These are phyloP conservation scores for Colletotrichum shisoi DNA, from an alignment of 2,329 filamentous ascomycete genomes.

Conservation along the genomic window DNA sequence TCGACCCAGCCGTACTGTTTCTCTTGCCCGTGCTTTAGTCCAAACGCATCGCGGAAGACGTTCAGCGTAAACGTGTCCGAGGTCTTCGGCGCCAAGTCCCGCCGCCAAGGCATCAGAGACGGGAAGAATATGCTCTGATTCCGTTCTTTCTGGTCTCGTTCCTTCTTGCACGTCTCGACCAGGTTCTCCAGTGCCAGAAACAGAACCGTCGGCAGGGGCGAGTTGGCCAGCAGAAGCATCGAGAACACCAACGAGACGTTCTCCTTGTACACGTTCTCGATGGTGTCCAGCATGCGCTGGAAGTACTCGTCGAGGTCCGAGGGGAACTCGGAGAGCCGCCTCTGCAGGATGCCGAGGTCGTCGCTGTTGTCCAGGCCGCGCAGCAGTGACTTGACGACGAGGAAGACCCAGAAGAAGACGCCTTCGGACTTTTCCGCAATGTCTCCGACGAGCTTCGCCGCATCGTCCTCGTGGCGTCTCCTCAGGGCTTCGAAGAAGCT, in stretches of 20 bases:
- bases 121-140: too few relatives aligned
- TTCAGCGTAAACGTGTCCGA: too few relatives aligned
- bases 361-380: constrained; percentile 38
- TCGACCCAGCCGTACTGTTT: too few relatives aligned
- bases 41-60: too few relatives aligned
- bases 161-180: neutral
- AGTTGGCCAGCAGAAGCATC: constrained; percentile 15
- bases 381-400: constrained; percentile 40
- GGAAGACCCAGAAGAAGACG: constrained; percentile 48
- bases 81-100: too few relatives aligned
- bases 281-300: constrained; percentile 32
- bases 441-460: constrained; percentile 36
- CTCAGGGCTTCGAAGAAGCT: neutral
- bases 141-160: neutral
- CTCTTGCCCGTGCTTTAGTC: too few relatives aligned
- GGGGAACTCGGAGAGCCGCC: constrained; percentile 30
- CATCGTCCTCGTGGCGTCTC: neutral
- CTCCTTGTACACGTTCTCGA: constrained; percentile 16
- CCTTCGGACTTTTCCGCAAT: constrained; percentile 45
- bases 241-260: neutral
- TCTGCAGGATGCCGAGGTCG: constrained; percentile 10
- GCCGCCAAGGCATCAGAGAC: too few relatives aligned
- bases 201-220: neutral
- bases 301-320: constrained; percentile 38
- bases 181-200: neutral